Percentiles rank a stretch among this genome's conserved stretches.
These are phyloP conservation scores for Cicer pinnatifidum DNA, from an alignment of 306 rosid species.

Conservation along the genomic window DNA sequence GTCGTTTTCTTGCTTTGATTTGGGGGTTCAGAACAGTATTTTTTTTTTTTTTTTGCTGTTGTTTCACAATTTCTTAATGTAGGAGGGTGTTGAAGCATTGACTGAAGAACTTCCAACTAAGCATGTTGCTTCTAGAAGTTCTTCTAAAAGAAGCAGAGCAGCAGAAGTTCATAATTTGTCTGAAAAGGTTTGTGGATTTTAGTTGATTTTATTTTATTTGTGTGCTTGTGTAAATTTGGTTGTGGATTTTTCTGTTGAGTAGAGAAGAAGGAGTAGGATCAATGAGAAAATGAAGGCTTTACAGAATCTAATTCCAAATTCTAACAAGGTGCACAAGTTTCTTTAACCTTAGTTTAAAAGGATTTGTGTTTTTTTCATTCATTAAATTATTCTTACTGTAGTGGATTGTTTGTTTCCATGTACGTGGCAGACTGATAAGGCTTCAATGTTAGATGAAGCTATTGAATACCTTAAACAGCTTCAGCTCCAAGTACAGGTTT, in stretches of 20 bases:
- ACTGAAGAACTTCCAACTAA: slow-evolving; percentile 58
- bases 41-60: background rate
- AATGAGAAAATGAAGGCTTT: slow-evolving; percentile 96
- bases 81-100: slow-evolving; percentile 86
- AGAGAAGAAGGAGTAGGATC: slow-evolving; percentile 97
- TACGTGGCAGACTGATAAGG: slow-evolving; percentile 80
- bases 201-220: background rate
- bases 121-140: slow-evolving; percentile 50
- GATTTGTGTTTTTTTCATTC: background rate
- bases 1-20: slow-evolving; percentile 2
- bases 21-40: background rate
- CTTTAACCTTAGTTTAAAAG: slow-evolving; percentile 18
- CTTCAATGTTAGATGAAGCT: slow-evolving; percentile 98
- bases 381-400: slow-evolving; percentile 1
- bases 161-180: slow-evolving; percentile 98
- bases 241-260: slow-evolving; percentile 48
- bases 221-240: slow-evolving; percentile 8
- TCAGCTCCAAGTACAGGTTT: slow-evolving; percentile 97
- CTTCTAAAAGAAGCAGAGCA: slow-evolving; percentile 96
- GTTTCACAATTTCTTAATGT: background rate
- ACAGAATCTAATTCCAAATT: slow-evolving; percentile 91
- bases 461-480: slow-evolving; percentile 98
- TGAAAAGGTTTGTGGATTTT: slow-evolving; percentile 67
- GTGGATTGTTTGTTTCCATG: slow-evolving; percentile 39
- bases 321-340: slow-evolving; percentile 69